Conservation (phyloP, 805 yeast genomes). For the Peterozyma xylosa region DNA sequence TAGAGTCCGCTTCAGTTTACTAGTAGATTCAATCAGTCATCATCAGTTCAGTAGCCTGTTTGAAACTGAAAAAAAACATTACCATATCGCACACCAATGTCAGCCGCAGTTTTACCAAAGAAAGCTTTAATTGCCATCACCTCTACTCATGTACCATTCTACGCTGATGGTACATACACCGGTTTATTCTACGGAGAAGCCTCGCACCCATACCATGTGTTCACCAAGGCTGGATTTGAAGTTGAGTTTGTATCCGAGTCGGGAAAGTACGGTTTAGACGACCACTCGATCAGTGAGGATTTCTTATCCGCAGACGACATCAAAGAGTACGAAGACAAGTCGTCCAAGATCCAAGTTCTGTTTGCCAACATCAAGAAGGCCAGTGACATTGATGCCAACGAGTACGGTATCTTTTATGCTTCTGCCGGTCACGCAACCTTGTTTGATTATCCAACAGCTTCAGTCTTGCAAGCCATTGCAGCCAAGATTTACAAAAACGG, state of each 20-base stretch:
- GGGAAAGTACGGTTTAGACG: conserved; percentile 53
- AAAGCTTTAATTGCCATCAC: conserved; percentile 38
- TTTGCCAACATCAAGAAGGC: conserved; percentile 37
- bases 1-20: too few species aligned
- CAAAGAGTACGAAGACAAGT: conserved; percentile 21
- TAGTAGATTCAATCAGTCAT: too few species aligned
- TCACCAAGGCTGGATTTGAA: conserved; percentile 38
- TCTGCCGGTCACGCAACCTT: conserved; percentile 63
- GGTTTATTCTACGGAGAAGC: conserved; percentile 57
- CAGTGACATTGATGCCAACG: conserved; percentile 36
- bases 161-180: conserved; percentile 51
- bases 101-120: conserved; percentile 5
- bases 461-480: conserved; percentile 36
- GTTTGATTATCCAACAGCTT: conserved; percentile 50
- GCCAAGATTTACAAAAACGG: conserved; percentile 37
- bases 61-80: too few species aligned
- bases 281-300: conserved; percentile 36
- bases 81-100: conserved; percentile 1
- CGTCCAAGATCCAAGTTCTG: conserved; percentile 29
- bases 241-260: conserved; percentile 53
- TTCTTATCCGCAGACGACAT: conserved; percentile 39
- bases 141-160: conserved; percentile 36
- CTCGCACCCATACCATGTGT: conserved; percentile 46
- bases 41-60: too few species aligned
- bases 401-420: conserved; percentile 49